phyloP scores from a whole-genome alignment of 805 yeast species.

The Kodamaea fukazawae region DNA sequence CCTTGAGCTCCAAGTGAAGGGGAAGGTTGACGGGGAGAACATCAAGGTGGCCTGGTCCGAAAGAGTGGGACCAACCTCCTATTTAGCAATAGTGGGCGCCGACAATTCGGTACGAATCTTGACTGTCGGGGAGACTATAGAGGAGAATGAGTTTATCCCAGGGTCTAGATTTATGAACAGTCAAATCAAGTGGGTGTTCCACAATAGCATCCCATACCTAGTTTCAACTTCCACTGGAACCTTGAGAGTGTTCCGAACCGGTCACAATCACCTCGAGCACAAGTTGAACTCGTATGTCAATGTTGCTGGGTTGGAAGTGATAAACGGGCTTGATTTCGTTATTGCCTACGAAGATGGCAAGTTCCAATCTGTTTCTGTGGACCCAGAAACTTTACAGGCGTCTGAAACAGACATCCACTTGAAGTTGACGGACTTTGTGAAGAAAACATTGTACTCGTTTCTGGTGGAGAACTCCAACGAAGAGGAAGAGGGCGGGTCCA shows the following conservation, averaged over 20 bases:
- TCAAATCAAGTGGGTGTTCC: constrained; percentile 10
- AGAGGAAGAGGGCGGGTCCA: constrained; percentile 14
- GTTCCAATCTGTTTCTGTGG: constrained; percentile 15
- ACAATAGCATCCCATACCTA: constrained; percentile 1
- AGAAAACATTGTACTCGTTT: constrained; percentile 19
- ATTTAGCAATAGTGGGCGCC: constrained; percentile 12
- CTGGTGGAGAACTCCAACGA: constrained; percentile 20
- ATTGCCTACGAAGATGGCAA: constrained; percentile 19
- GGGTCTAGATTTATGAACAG: constrained; percentile 10
- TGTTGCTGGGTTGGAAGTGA: constrained; percentile 3
- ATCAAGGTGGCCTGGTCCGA: constrained; percentile 19
- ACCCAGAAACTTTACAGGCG: constrained; percentile 2
- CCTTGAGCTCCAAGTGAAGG: constrained; percentile 1
- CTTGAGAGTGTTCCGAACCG: not conserved
- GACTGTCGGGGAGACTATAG: not conserved
- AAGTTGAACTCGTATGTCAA: constrained; percentile 3
- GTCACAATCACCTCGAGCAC: not conserved
- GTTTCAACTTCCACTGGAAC: constrained; percentile 11
- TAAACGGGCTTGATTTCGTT: not conserved
- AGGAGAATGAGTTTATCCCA: not conserved
- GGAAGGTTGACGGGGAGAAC: not conserved
- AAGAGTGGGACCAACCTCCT: not conserved
- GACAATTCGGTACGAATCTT: constrained; percentile 16
- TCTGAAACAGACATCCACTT: constrained; percentile 3
- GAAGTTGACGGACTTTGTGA: constrained; percentile 17